Evolutionary conservation across 768 basidiomycete genomes (phyloP).

Genomic region (Hygrophorus pudorinus): DNA sequence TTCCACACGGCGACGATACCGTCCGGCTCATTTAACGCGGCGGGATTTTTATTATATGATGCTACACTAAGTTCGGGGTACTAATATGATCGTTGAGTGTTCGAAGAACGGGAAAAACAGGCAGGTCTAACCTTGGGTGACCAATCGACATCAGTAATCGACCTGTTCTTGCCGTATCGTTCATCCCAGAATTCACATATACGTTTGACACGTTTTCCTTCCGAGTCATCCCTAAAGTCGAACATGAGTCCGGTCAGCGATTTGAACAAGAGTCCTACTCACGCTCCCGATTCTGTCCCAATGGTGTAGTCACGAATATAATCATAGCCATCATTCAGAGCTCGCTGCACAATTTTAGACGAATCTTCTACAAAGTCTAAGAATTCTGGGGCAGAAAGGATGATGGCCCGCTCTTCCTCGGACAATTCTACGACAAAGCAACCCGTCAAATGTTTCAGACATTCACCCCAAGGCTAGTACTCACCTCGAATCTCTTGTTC

Average conservation of each 20-base stretch:
- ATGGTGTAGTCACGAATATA: constrained; percentile 97
- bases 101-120: not conserved
- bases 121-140: constrained; percentile 70
- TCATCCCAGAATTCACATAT: constrained; percentile 94
- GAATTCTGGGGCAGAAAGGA: constrained; percentile 85
- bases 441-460: not conserved
- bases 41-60: constrained; percentile 95
- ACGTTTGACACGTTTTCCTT: constrained; percentile 83
- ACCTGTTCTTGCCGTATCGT: constrained; percentile 83
- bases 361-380: constrained; percentile 90
- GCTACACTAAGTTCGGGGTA: constrained; percentile 94
- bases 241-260: constrained; percentile 1
- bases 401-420: constrained; percentile 74
- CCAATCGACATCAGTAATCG: constrained; percentile 96
- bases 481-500: constrained; percentile 78
- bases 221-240: constrained; percentile 67
- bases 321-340: constrained; percentile 91
- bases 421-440: constrained; percentile 52
- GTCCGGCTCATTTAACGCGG: constrained; percentile 89
- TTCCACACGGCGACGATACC: constrained; percentile 99
- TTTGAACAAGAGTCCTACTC: constrained; percentile 19
- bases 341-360: constrained; percentile 90
- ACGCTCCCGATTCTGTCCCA: constrained; percentile 77
- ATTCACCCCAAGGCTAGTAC: constrained; percentile 3
- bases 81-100: constrained; percentile 28